These are phyloP conservation scores for Ophiosphaerella narmari DNA, from an alignment of 2,329 filamentous ascomycete genomes.

Conservation along the genomic window DNA sequence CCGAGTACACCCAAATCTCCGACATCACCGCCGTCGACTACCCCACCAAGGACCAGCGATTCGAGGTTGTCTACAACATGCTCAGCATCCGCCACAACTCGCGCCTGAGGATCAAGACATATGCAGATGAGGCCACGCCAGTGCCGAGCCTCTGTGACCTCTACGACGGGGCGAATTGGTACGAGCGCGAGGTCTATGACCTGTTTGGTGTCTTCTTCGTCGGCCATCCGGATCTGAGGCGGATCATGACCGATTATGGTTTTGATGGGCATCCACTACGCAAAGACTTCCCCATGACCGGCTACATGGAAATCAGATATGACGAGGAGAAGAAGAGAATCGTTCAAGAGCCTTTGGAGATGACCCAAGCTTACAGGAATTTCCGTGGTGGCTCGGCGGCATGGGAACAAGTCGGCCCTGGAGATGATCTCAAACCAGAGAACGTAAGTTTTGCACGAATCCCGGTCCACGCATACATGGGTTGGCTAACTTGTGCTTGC, in stretches of 20 bases:
- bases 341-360: constrained; percentile 93
- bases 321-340: constrained; percentile 99
- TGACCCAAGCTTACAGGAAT: constrained; percentile 98
- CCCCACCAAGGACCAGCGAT: constrained; percentile 91
- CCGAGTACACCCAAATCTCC: constrained; percentile 92
- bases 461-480: background rate
- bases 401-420: constrained; percentile 72
- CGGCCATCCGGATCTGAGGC: constrained; percentile 89
- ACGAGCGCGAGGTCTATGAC: constrained; percentile 97
- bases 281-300: constrained; percentile 97
- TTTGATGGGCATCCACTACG: constrained; percentile 97
- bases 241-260: constrained; percentile 99
- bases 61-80: constrained; percentile 97
- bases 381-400: constrained; percentile 79
- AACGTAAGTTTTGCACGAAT: constrained; percentile 43
- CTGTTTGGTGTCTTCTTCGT: constrained; percentile 97
- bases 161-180: constrained; percentile 98
- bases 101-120: constrained; percentile 96
- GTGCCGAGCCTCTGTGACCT: constrained; percentile 85
- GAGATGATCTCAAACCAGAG: constrained; percentile 79
- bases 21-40: constrained; percentile 95
- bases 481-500: constrained; percentile 7
- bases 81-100: constrained; percentile 96
- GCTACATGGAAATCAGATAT: constrained; percentile 96
- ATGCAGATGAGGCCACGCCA: constrained; percentile 92